Percentiles rank a stretch among this genome's conserved stretches.
phyloP scores from a whole-genome alignment of 352 stramenopile species.

The Phytophthora boehmeriae region DNA sequence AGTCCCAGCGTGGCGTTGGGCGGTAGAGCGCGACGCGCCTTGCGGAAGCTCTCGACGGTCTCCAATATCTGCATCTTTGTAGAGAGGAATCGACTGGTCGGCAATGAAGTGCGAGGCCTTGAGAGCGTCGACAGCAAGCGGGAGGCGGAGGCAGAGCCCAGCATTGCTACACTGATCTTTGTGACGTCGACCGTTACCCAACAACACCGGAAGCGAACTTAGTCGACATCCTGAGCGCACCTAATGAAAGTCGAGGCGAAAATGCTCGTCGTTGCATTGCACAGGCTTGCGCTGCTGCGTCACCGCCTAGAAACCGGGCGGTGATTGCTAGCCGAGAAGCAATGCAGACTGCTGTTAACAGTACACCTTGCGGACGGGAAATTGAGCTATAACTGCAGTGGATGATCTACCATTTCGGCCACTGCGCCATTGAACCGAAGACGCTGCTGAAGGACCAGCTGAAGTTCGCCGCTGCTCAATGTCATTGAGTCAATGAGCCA shows the following conservation, averaged over 20 bases:
- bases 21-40: constrained; percentile 51
- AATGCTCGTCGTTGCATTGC: neutral
- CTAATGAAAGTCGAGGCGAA: too few relatives aligned
- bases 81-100: constrained; percentile 25
- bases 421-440: neutral
- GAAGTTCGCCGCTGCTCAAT: too few relatives aligned
- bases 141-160: neutral
- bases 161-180: constrained; percentile 22
- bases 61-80: constrained; percentile 59
- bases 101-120: neutral
- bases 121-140: constrained; percentile 15
- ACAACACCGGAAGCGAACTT: neutral
- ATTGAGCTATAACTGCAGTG: too few relatives aligned
- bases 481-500: neutral
- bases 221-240: too few relatives aligned
- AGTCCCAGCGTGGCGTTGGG: constrained; percentile 90
- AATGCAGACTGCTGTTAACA: too few relatives aligned
- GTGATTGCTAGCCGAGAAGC: neutral
- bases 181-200: constrained; percentile 6
- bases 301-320: neutral
- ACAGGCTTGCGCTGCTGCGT: neutral
- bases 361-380: too few relatives aligned
- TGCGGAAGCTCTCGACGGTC: constrained; percentile 54
- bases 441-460: neutral
- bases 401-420: neutral